Conservation (phyloP, 139 green algal species). For the Chlamydomonas urium region DNA sequence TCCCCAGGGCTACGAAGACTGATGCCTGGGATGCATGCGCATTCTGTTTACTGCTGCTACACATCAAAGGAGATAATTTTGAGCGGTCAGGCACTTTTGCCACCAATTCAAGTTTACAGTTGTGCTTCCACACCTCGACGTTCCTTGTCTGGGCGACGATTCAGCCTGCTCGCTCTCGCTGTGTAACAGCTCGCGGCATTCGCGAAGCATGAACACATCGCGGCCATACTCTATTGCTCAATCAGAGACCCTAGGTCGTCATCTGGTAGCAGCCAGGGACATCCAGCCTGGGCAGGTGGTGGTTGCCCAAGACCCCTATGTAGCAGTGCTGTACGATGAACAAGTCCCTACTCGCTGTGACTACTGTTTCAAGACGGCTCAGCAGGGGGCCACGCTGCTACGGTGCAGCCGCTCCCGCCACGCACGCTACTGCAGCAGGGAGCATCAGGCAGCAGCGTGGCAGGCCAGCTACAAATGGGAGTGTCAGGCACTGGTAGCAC, state of each 20-base stretch:
- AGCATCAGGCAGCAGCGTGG: conserved; percentile 61
- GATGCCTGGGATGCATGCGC: no score
- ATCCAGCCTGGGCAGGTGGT: not conserved
- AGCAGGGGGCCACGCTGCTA: not conserved
- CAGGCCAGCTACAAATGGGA: conserved; percentile 48
- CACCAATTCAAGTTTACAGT: no score
- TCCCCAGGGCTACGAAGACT: no score
- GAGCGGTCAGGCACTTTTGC: no score
- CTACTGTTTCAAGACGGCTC: not conserved
- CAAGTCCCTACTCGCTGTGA: conserved; percentile 8
- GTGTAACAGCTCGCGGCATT: no score
- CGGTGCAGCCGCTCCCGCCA: conserved; percentile 10
- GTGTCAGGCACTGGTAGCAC: conserved; percentile 45
- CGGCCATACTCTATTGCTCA: no score
- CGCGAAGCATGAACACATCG: no score
- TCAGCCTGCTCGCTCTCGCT: no score
- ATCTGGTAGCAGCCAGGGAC: not conserved
- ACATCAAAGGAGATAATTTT: no score
- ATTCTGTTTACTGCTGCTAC: no score
- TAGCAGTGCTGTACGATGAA: conserved; percentile 3
- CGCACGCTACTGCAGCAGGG: conserved; percentile 40
- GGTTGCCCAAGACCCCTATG: not conserved
- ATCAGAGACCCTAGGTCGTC: not conserved
- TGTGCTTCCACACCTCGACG: no score
- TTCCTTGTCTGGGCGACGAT: no score